These are phyloP conservation scores for Laetiporus sulphureus DNA, from an alignment of 1,284 basidiomycete species.

Conservation along the genomic window DNA sequence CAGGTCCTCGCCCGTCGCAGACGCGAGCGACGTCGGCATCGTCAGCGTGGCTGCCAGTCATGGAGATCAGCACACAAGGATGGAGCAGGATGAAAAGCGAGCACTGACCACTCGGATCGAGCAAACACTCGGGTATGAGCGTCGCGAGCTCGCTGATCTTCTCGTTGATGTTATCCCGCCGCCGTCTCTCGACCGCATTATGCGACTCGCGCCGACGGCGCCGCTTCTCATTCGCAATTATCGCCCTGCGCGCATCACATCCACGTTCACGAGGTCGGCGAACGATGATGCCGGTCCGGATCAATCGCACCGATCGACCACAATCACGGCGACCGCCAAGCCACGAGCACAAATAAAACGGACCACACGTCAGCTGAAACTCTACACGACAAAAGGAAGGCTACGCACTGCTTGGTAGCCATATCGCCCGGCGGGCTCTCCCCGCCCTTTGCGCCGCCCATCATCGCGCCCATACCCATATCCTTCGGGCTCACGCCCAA, in stretches of 20 bases:
- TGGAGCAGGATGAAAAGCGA: neutral
- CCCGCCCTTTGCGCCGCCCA: slow-evolving; percentile 13
- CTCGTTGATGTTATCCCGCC: slow-evolving; percentile 92
- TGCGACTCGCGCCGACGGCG: slow-evolving; percentile 77
- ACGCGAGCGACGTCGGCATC: slow-evolving; percentile 26
- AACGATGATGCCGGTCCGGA: too few species aligned
- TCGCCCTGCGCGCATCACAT: slow-evolving; percentile 22
- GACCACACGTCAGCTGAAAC: neutral
- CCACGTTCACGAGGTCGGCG: slow-evolving; percentile 1
- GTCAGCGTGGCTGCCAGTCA: slow-evolving; percentile 19
- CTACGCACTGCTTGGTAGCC: slow-evolving; percentile 36
- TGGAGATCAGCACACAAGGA: neutral
- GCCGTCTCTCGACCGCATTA: slow-evolving; percentile 84
- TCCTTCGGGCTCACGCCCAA: slow-evolving; percentile 28
- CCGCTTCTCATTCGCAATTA: slow-evolving; percentile 69
- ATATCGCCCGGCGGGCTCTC: slow-evolving; percentile 28
- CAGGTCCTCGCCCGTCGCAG: slow-evolving; percentile 25
- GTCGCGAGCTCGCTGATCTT: slow-evolving; percentile 86
- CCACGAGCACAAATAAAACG: slow-evolving; percentile 4
- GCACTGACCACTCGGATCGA: slow-evolving; percentile 49
- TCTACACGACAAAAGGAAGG: neutral
- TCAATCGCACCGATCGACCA: slow-evolving; percentile 1
- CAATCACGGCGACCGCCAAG: neutral
- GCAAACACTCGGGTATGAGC: slow-evolving; percentile 78
- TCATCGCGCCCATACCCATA: slow-evolving; percentile 16